Base-by-base conservation (phyloP, 2,329 filamentous ascomycete species). In the Hymenoscyphus scutula region DNA sequence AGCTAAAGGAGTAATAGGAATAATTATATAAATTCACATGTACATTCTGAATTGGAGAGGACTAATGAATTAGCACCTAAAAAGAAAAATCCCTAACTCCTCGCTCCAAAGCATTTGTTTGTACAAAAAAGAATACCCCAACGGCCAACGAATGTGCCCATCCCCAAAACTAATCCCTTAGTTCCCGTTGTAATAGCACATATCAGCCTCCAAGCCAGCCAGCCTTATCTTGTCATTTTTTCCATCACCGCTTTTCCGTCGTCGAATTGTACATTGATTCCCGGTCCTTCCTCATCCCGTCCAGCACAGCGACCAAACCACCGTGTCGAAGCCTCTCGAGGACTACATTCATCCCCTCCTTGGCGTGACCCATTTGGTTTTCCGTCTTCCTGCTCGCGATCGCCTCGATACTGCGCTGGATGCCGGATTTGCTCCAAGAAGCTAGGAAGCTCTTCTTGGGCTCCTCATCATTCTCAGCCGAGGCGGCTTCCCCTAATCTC, bases 281-380 rank as follows among this genome's bases (percentile, higher is more conserved):
- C 58, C 82, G 79, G 71, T 90, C 87, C 69, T 80, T 78, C 58
- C 85, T 79, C 87, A 90, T 90, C 30, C 86, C 87, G 67, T 90
- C 88, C 32, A 91, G 76, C n/a, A 90, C 88, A 25, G 77, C 87
- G 17, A 89, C 85, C 19, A 91, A 77, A 0, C 88, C 89, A 45
- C 88, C 88, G 62, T 81, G 79, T 60, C 88, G 79, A 72, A 91
- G 75, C 56, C 90, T 81, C 75, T 92, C 89, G 25, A 95, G 80
- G 8, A 95, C 90, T 41, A 93, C 85, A 62, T 85, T 87, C 91
- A 95, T 94, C 56, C 91, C 91, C 74, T 93, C 89, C 57, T 89
- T 86, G 69, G 89, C 91, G 78, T 93, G 93, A 58, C 88, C 87
- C 70, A 94, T 82, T 73, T 91, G 89, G 70, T 89, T 88, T 67